Base-by-base conservation (phyloP, 2,329 filamentous ascomycete genomes). In the Teratosphaeria gauchensis region DNA sequence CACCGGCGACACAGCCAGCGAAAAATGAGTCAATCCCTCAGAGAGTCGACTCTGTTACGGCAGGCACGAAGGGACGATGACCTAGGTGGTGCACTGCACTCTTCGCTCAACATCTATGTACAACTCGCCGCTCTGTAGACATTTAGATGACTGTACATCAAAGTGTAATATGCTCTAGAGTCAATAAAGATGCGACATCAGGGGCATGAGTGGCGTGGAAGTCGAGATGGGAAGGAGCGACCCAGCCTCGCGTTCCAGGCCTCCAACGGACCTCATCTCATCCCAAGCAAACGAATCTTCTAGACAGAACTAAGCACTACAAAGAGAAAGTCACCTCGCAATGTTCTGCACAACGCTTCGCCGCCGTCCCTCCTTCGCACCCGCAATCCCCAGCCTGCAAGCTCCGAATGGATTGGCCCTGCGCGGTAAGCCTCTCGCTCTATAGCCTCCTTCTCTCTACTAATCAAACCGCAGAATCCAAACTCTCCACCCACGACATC, bases 341-440 rank as follows among this genome's bases (percentile, higher is more conserved):
- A 75, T 73, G 69, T 78, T 78, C 66, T 76, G 73, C 63, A 67
- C 70, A n/a, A 70, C 68, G 16, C 72, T 79, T 12, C 72, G 73
- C 12, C 64, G 66, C 32, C 73, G 74, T 24, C 64, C 71, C 4
- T 69, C 76, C 32, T 76, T 74, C 71, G 66, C 65, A 11, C 63
- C 72, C 1, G 64, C 72, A 2, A 66, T 78, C 12, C 66, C 74
- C 7, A 61, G 67, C 4, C 65, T 77, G 31, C 61, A 58, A 6
- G 51, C 60, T 4, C 42, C 58, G 2, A 54, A 63, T 7, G 59
- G 59, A 3, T 60, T 70, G 46, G 60, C 58, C 12, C 64, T 76
- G 19, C 65, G 66, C 62, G 74, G 74, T 73, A 61, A 54, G 58
- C 3, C 19, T 21, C 42, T 8, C n/a, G 4, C 42, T 21, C 16